These are phyloP conservation scores for Curvularia sp. DNA, from an alignment of 2,329 filamentous ascomycete species.

Conservation along the genomic window DNA sequence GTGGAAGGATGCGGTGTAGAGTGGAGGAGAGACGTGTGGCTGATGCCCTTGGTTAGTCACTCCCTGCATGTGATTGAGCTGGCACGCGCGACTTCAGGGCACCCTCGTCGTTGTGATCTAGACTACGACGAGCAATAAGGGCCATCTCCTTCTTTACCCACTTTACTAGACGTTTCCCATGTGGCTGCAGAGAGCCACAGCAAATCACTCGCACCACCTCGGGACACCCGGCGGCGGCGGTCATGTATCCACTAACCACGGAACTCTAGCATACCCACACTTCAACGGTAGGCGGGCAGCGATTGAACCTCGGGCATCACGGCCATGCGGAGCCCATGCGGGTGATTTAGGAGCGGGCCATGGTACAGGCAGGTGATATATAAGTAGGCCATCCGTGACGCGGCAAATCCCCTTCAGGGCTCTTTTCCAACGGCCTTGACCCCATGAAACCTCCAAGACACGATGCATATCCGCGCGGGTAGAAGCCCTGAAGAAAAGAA, in stretches of 20 bases:
- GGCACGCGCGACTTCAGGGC: conserved; percentile 17
- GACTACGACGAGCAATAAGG: background rate
- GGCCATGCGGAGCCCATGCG: conserved; percentile 35
- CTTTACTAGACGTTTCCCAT: background rate
- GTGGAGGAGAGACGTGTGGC: conserved; percentile 28
- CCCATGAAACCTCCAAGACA: conserved; percentile 31
- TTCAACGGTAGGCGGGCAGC: conserved; percentile 3
- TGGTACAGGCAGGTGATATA: conserved; percentile 31
- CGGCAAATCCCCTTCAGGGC: conserved; percentile 8
- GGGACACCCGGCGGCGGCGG: background rate
- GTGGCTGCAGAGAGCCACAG: background rate
- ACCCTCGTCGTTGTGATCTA: conserved; percentile 6
- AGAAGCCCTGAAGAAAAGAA: conserved; percentile 21
- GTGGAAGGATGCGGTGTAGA: conserved; percentile 30
- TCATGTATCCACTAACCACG: conserved; percentile 9
- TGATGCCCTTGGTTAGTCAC: conserved; percentile 32
- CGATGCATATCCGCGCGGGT: conserved; percentile 24
- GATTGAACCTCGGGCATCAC: conserved; percentile 36
- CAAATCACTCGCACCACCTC: background rate
- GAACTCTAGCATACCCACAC: conserved; percentile 12
- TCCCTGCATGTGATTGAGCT: conserved; percentile 31
- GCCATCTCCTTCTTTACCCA: background rate
- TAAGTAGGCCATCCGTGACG: conserved; percentile 32
- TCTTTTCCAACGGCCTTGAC: conserved; percentile 28
- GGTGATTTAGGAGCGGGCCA: conserved; percentile 36